phyloP scores from a whole-genome alignment of 306 rosid species.

The Argentina anserina region DNA sequence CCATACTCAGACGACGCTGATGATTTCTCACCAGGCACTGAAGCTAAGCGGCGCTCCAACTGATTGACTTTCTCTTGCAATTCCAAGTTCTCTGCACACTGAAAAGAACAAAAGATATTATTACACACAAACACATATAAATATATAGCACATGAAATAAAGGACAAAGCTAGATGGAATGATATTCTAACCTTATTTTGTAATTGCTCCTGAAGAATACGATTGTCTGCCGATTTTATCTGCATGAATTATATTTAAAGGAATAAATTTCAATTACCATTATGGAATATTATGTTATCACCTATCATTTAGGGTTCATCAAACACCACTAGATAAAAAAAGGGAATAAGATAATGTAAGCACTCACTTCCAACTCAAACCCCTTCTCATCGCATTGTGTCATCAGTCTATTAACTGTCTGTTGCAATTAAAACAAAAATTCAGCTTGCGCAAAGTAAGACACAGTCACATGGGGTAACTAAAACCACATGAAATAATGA shows the following conservation, averaged over 20 bases:
- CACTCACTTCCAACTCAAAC: constrained; percentile 92
- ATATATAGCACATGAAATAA: constrained; percentile 1
- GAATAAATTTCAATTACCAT: not conserved
- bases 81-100: constrained; percentile 78
- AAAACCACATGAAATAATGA: not conserved
- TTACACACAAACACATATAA: constrained; percentile 2
- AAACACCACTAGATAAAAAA: constrained; percentile 1
- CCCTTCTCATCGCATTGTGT: constrained; percentile 88
- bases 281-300: too few relatives aligned
- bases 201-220: constrained; percentile 92
- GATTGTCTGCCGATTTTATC: constrained; percentile 96
- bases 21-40: constrained; percentile 36
- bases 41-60: constrained; percentile 62
- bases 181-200: constrained; percentile 62
- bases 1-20: constrained; percentile 35
- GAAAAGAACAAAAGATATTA: constrained; percentile 27
- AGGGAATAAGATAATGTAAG: constrained; percentile 12
- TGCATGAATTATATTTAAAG: constrained; percentile 25
- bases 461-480: not conserved
- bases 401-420: constrained; percentile 82
- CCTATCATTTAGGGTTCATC: constrained; percentile 15
- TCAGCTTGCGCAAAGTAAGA: not conserved
- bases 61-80: constrained; percentile 63
- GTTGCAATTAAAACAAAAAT: constrained; percentile 32
- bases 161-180: not conserved